These are phyloP conservation scores for Persicaria tinctoria DNA, from an alignment of 148 eudicot species.

Conservation along the genomic window DNA sequence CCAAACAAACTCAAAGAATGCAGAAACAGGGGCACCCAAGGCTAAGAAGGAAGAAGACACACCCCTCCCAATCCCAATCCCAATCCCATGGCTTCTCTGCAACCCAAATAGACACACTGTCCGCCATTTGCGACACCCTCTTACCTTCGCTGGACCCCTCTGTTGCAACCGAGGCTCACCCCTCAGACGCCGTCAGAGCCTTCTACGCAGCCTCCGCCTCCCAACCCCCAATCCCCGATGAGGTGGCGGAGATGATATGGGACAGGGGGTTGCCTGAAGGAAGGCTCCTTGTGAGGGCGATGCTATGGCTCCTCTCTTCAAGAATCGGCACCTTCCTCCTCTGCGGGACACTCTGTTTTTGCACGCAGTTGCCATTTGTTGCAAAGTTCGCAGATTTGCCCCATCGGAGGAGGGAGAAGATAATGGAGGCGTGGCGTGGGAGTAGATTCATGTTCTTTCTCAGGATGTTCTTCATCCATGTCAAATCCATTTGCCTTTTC, in stretches of 20 bases:
- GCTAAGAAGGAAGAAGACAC: constrained; percentile 37
- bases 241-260: constrained; percentile 39
- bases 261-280: constrained; percentile 40
- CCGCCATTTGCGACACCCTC: constrained; percentile 47
- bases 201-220: constrained; percentile 52
- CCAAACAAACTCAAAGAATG: constrained; percentile 7
- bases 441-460: constrained; percentile 31
- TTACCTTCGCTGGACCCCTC: constrained; percentile 40
- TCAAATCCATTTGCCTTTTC: constrained; percentile 49
- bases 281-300: constrained; percentile 27
- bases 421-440: constrained; percentile 47
- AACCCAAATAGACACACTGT: constrained; percentile 36
- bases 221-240: constrained; percentile 39
- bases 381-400: constrained; percentile 41
- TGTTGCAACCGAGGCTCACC: constrained; percentile 10
- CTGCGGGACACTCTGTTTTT: constrained; percentile 43
- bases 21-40: constrained; percentile 42
- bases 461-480: constrained; percentile 44
- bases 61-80: constrained; percentile 22
- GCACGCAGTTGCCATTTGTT: constrained; percentile 52
- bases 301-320: constrained; percentile 41
- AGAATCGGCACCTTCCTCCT: constrained; percentile 60
- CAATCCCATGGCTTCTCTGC: constrained; percentile 34
- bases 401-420: constrained; percentile 41
- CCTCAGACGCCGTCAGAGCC: constrained; percentile 24